A percentile compares a stretch with the other conserved stretches of the same genome.
phyloP scores from a whole-genome alignment of 352 stramenopile genomes.

The Phytophthora sp. region DNA sequence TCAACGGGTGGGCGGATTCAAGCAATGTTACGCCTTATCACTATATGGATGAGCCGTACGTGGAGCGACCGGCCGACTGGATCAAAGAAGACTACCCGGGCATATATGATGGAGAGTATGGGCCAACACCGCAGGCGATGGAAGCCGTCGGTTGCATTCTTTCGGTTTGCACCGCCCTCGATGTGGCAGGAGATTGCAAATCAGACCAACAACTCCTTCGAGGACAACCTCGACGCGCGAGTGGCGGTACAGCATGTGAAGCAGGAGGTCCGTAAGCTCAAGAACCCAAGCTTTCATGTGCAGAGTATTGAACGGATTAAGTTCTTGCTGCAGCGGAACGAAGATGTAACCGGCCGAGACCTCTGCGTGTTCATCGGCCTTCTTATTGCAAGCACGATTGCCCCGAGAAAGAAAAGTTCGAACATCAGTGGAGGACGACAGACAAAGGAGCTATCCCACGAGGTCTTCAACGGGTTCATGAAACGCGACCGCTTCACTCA shows the following conservation, averaged over 20 bases:
- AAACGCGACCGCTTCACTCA: not conserved
- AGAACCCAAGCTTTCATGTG: not conserved
- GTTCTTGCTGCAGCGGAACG: not conserved
- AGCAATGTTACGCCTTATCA: not conserved
- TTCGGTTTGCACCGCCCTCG: not conserved
- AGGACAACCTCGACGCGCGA: not conserved
- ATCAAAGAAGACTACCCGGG: too few species aligned
- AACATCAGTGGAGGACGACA: not conserved
- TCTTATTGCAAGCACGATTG: not conserved
- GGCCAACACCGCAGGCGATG: too few species aligned
- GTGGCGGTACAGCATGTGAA: not conserved
- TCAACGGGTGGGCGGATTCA: not conserved
- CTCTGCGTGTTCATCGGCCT: constrained; percentile 5
- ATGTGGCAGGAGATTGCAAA: too few species aligned
- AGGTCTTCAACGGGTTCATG: not conserved
- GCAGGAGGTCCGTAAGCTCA: not conserved
- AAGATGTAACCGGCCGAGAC: not conserved
- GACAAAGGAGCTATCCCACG: not conserved
- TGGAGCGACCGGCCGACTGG: too few species aligned
- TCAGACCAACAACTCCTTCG: not conserved
- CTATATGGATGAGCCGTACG: constrained; percentile 6
- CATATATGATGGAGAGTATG: too few species aligned
- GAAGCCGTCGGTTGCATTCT: too few species aligned
- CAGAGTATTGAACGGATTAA: not conserved
- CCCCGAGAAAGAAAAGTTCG: not conserved